Evolutionary conservation across 306 rosid species (phyloP), one percentile per base, ranked within the genome.

Genomic region (Heteromeles arbutifolia): DNA sequence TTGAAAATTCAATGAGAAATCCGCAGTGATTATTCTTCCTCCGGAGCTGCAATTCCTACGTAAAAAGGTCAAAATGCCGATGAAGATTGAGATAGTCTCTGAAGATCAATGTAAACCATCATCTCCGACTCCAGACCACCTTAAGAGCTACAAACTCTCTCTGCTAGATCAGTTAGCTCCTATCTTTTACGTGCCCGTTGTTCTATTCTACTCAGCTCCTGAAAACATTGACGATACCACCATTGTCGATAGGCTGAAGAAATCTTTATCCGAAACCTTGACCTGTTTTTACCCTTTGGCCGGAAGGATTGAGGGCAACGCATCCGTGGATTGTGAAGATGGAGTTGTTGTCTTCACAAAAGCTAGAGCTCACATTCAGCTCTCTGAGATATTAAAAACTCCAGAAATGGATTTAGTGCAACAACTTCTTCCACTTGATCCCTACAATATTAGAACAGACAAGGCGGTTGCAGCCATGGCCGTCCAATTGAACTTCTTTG

Each of bases 371-470:
- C 39, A 54, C 66, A 43, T 52, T 65, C 15, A 37, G 17, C 73
- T 72, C 39, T 64, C 57, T 14, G 66, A 26, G 37, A 65, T 72
- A 22, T 73, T 79, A 5, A 26, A 65, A 54, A 28, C 11, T 64
- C 82, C 77, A 6, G 34, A 52, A 13, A 50, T 65, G 57, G n/a
- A 45, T 43, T 18, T 41, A 5, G 52, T 53, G 34, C 41, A 69
- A 39, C 69, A 45, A 54, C 76, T 80, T 58, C 76, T 80, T 64
- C 73, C 80, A 5, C 66, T 64, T 43, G 61, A 80, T 70, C 72
- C 80, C 28, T 64, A 70, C 39, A 64, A 57, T n/a, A 12, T 21
- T 15, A 69, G 28, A n/a, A n/a, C 34, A 14, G 67, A 64, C 2
- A 3, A 43, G 44, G 44, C 56, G n/a, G 57, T 48, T 61, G 65